Evolutionary conservation across 2,329 filamentous ascomycete genomes (phyloP), one percentile per base, ranked within the genome.

Genomic region (Aureobasidium pullulans): DNA sequence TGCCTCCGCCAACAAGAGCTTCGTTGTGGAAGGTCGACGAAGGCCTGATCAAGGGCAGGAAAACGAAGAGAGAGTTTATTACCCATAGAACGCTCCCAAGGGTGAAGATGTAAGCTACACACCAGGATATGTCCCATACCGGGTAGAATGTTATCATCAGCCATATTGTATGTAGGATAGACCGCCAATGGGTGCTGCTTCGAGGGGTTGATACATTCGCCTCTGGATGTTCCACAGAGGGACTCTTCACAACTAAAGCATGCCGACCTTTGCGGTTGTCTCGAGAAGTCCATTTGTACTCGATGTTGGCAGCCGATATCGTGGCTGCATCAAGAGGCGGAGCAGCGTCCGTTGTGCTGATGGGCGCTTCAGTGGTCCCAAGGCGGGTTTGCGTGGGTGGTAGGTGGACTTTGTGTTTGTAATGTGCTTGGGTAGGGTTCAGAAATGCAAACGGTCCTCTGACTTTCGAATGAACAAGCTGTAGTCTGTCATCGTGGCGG

Each of bases 21-120:
- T 88, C 84, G 32, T 75, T 75, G 0, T 71, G 46, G 64, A 88
- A 87, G 59, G 79, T 77, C 0, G 78, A 78, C 0, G 67, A 73
- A 0, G 84, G 84, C 6, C 72, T 69, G 28, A 75, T 74, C 1
- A 84, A 70, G 0, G 86, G 86, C 1, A 87, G 73, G 75, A 80
- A 87, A 5, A 79, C 79, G 66, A 88, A 87, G 68, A 85, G 86
- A 1, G 79, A 78, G 66, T 87, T 87, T 43, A 75, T 64, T 8
- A 75, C 69, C 74, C 74, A 76, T n/a, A 76, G 61, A 1, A 75
- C 64, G 52, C 70, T 73, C 31, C 81, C 81, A 4, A 78, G 61
- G 0, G 81, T 83, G 69, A 84, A 84, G 7, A 78, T 70, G 5
- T 73, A 67, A 2, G 81, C 81, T 7, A 84, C 78, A 5, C 81